Conservation (phyloP, 306 rosid genomes). For the Rosa chinensis region DNA sequence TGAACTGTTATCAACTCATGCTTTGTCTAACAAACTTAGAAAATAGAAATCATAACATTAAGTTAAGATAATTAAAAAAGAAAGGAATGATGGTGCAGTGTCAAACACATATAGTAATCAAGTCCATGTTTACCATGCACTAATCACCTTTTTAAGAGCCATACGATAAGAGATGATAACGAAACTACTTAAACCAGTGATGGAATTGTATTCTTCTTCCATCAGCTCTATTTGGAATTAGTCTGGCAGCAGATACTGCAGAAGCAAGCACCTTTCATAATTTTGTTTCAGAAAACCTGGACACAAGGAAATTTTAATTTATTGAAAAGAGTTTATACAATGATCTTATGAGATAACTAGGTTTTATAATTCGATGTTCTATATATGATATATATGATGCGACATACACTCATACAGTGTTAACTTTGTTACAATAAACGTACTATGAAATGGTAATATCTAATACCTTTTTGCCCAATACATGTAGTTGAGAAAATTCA, state of each 20-base stretch:
- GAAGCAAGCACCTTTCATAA: neutral
- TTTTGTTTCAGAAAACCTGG: neutral
- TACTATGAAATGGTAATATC: neutral
- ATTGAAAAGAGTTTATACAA: neutral
- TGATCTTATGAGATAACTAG: neutral
- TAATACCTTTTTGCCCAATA: conserved; percentile 40
- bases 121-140: neutral
- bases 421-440: neutral
- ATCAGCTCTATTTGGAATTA: too few species aligned
- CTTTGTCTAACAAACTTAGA: neutral
- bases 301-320: neutral
- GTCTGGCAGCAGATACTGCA: too few species aligned
- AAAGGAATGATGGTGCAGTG: neutral
- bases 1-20: neutral
- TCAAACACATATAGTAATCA: neutral
- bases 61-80: neutral
- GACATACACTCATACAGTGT: neutral
- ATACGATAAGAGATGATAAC: neutral
- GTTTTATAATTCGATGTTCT: neutral
- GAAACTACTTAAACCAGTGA: neutral
- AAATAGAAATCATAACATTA: neutral
- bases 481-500: conserved; percentile 33
- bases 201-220: neutral
- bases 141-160: neutral
- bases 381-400: neutral